Conservation (phyloP, 306 rosid genomes). For the Neltuma alba region DNA sequence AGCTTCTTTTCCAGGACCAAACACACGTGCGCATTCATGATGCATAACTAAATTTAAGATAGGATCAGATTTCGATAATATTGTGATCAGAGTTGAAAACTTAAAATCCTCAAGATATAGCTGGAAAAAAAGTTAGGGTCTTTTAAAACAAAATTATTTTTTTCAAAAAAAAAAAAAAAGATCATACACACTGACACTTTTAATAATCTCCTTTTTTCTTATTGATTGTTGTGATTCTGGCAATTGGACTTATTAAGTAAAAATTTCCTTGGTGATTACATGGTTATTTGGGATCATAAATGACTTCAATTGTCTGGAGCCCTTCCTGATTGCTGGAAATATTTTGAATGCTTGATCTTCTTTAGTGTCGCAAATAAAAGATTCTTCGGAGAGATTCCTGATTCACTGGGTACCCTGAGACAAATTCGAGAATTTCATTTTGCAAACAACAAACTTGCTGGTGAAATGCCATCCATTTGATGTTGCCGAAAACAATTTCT, state of each 20-base stretch:
- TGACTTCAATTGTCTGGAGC: not conserved
- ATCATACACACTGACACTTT: not conserved
- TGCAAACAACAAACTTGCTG: not conserved
- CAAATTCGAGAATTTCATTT: not conserved
- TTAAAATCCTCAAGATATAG: too few species aligned
- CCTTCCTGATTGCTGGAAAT: not conserved
- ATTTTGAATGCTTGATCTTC: too few species aligned
- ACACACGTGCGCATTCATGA: not conserved
- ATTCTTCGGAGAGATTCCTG: constrained; percentile 13
- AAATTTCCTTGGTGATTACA: not conserved
- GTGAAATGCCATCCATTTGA: not conserved
- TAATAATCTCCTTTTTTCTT: not conserved
- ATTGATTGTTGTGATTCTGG: not conserved
- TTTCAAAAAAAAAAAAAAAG: not conserved
- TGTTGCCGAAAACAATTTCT: not conserved
- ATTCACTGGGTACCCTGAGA: not conserved
- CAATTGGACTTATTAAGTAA: not conserved
- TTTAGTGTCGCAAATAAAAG: not conserved
- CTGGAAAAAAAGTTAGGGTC: not conserved
- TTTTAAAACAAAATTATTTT: not conserved
- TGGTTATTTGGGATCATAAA: not conserved
- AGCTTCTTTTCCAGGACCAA: not conserved
- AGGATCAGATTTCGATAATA: not conserved
- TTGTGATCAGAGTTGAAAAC: not conserved
- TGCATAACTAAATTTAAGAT: not conserved